phyloP scores from a whole-genome alignment of 805 yeast species.

The Cyberlindnera nakhonratchasimensis region DNA sequence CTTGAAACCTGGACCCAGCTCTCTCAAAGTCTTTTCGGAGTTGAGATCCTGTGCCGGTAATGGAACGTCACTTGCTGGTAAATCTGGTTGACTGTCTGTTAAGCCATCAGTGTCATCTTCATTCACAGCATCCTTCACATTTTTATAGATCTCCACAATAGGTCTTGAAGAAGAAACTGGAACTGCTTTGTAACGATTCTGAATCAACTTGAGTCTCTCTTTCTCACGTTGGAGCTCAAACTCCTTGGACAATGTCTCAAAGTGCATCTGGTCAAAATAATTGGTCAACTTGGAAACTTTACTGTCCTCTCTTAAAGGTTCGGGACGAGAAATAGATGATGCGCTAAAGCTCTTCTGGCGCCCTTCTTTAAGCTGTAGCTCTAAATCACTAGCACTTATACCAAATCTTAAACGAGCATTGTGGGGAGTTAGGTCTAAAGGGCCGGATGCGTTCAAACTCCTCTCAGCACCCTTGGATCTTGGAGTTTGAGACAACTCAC shows the following conservation, averaged over 20 bases:
- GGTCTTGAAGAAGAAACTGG: constrained; percentile 79
- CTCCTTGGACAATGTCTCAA: constrained; percentile 77
- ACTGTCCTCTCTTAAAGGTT: constrained; percentile 27
- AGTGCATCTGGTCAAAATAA: constrained; percentile 69
- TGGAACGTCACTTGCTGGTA: constrained; percentile 11
- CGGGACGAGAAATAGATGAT: constrained; percentile 1
- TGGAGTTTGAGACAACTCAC: constrained; percentile 4
- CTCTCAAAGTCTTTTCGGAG: constrained; percentile 8
- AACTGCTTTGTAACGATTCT: constrained; percentile 58
- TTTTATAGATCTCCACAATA: constrained; percentile 84
- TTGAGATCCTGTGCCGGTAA: no score
- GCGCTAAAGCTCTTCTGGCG: constrained; percentile 22
- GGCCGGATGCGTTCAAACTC: constrained; percentile 1
- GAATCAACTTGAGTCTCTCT: constrained; percentile 62
- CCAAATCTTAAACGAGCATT: constrained; percentile 19
- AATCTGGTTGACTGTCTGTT: constrained; percentile 11
- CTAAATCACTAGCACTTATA: constrained; percentile 27
- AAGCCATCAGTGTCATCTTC: constrained; percentile 39
- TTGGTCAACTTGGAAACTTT: constrained; percentile 65
- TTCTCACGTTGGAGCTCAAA: constrained; percentile 83
- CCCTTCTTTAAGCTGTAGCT: constrained; percentile 28
- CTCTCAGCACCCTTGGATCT: constrained; percentile 9
- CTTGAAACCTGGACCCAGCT: constrained; percentile 18
- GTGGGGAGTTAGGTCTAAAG: not conserved
- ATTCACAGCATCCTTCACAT: constrained; percentile 84